A percentile compares a stretch with the other conserved stretches of the same genome.
Conservation (phyloP, 352 stramenopile species). For the Pythium insidiosum region DNA sequence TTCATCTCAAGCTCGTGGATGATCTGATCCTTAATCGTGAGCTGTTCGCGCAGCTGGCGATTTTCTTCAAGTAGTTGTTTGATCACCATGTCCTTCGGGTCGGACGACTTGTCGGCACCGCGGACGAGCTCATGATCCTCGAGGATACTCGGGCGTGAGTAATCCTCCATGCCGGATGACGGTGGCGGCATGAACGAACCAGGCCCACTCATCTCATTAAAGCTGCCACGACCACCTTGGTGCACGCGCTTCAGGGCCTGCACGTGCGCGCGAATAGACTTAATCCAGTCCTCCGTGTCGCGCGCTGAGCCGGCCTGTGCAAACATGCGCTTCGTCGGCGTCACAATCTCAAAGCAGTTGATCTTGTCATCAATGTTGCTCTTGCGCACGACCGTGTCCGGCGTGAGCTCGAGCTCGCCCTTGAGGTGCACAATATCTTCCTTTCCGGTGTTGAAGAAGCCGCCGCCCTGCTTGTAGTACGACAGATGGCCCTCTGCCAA, state of each 20-base stretch:
- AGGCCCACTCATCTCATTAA: constrained; percentile 39
- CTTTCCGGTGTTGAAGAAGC: constrained; percentile 82
- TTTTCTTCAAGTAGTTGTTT: constrained; percentile 84
- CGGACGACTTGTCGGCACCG: constrained; percentile 65
- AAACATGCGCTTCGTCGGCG: constrained; percentile 81
- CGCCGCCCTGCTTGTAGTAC: constrained; percentile 83
- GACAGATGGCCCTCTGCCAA: constrained; percentile 74
- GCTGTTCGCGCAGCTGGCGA: constrained; percentile 58
- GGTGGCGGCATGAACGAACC: constrained; percentile 18
- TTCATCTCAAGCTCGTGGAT: constrained; percentile 81
- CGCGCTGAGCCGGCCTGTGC: constrained; percentile 69
- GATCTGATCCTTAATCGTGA: constrained; percentile 76
- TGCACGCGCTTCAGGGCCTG: constrained; percentile 49
- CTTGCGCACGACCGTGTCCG: constrained; percentile 74
- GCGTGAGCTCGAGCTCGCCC: constrained; percentile 71
- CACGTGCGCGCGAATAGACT: constrained; percentile 75
- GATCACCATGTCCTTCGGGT: constrained; percentile 83
- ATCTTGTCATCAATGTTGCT: constrained; percentile 82
- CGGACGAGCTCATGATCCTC: constrained; percentile 84
- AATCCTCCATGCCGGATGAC: constrained; percentile 41
- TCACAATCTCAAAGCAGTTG: constrained; percentile 84
- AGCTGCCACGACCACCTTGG: constrained; percentile 38
- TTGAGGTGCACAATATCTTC: constrained; percentile 85
- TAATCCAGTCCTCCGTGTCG: constrained; percentile 86
- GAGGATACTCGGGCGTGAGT: constrained; percentile 73